A percentile compares a stretch with the other conserved stretches of the same genome.
These are phyloP conservation scores for Globisporangium radiosum DNA, from an alignment of 352 stramenopile genomes.

Conservation along the genomic window DNA sequence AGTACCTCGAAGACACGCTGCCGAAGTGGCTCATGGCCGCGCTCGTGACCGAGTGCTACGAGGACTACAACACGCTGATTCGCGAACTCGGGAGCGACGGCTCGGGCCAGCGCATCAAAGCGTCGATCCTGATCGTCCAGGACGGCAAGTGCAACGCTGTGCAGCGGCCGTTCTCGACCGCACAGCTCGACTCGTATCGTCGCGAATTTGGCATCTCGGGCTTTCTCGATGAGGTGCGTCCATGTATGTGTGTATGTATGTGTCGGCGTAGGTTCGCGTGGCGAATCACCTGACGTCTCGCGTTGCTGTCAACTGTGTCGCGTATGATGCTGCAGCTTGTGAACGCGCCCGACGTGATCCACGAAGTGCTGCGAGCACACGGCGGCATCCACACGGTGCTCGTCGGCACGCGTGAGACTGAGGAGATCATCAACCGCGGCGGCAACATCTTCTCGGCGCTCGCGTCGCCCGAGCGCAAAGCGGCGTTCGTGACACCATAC, in stretches of 20 bases:
- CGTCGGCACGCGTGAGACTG: constrained; percentile 61
- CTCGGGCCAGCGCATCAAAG: constrained; percentile 43
- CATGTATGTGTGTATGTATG: background rate
- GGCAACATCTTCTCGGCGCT: constrained; percentile 58
- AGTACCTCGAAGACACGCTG: constrained; percentile 82
- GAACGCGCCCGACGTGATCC: constrained; percentile 74
- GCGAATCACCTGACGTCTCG: too few species aligned
- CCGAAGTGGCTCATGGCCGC: constrained; percentile 73
- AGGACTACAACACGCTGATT: constrained; percentile 80
- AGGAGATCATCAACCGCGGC: constrained; percentile 71
- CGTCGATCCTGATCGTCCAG: constrained; percentile 65
- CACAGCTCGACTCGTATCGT: constrained; percentile 46
- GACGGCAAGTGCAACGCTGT: constrained; percentile 40
- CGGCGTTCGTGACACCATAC: constrained; percentile 72
- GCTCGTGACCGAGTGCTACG: constrained; percentile 70
- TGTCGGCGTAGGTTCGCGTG: too few species aligned
- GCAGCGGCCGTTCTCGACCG: constrained; percentile 47
- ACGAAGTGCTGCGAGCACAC: constrained; percentile 63
- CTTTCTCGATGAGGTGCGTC: constrained; percentile 69
- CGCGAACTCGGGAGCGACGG: constrained; percentile 46
- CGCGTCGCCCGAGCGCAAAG: constrained; percentile 45
- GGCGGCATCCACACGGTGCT: constrained; percentile 76
- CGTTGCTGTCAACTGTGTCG: too few species aligned
- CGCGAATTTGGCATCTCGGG: constrained; percentile 60
- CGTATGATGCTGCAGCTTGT: constrained; percentile 34